Evolutionary conservation across 2,329 filamentous ascomycete genomes (phyloP).

Genomic region (Penicillium freii): DNA sequence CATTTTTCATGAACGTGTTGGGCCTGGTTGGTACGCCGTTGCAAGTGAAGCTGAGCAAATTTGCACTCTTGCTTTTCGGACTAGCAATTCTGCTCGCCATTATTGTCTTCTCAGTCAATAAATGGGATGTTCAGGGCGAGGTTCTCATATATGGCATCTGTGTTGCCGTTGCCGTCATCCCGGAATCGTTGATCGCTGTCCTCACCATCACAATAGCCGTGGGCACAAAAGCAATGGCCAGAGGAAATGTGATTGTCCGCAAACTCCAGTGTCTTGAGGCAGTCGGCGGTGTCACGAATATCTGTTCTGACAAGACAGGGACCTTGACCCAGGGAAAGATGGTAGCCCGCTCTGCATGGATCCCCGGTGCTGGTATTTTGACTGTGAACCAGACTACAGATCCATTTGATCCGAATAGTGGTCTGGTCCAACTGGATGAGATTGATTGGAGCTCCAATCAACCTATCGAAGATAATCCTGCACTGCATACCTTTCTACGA

Average conservation of each 20-base stretch:
- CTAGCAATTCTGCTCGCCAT: slow-evolving; percentile 64
- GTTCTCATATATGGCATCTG: slow-evolving; percentile 60
- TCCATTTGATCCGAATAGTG: slow-evolving; percentile 56
- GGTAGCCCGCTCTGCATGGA: slow-evolving; percentile 59
- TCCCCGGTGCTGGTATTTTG: slow-evolving; percentile 54
- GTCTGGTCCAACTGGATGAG: slow-evolving; percentile 43
- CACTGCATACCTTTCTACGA: slow-evolving; percentile 52
- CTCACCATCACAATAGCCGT: slow-evolving; percentile 62
- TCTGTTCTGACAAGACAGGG: slow-evolving; percentile 59
- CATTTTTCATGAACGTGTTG: slow-evolving; percentile 50
- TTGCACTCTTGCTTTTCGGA: slow-evolving; percentile 76
- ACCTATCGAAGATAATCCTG: slow-evolving; percentile 26
- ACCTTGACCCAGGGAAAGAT: slow-evolving; percentile 58
- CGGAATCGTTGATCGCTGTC: slow-evolving; percentile 62
- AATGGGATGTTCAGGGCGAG: slow-evolving; percentile 56
- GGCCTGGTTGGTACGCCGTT: slow-evolving; percentile 70
- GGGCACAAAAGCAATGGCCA: slow-evolving; percentile 55
- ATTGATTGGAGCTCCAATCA: slow-evolving; percentile 31
- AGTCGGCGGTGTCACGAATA: slow-evolving; percentile 57
- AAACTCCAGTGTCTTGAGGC: slow-evolving; percentile 56
- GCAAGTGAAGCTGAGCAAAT: slow-evolving; percentile 79
- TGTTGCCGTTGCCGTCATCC: slow-evolving; percentile 61
- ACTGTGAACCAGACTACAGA: slow-evolving; percentile 53
- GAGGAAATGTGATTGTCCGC: slow-evolving; percentile 54
- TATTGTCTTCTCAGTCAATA: slow-evolving; percentile 61